Conservation (phyloP, 768 basidiomycete species). For the Lentinula lateritia region DNA sequence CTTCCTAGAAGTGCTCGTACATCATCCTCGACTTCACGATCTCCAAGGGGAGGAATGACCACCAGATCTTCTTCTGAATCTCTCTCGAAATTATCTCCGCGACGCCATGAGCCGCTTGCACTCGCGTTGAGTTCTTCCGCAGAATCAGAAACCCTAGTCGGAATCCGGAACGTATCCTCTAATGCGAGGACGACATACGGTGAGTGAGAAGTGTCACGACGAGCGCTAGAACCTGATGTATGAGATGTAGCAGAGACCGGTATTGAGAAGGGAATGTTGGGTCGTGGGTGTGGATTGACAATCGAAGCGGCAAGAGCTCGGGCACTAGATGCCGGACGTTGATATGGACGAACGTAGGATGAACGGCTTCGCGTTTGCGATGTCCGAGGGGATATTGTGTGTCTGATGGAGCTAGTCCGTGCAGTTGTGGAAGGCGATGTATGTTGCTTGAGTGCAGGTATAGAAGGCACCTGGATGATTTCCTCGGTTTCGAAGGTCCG, state of each 20-base stretch:
- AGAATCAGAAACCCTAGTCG: conserved; percentile 13
- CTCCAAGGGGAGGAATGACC: conserved; percentile 52
- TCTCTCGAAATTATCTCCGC: conserved; percentile 7
- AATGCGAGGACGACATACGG: conserved; percentile 42
- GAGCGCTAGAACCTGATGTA: not conserved
- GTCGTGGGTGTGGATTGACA: not conserved
- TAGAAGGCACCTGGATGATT: conserved; percentile 35
- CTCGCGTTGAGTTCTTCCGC: not conserved
- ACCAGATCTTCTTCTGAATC: conserved; percentile 41
- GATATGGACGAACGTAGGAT: not conserved
- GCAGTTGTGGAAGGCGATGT: conserved; percentile 5
- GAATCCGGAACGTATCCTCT: conserved; percentile 56
- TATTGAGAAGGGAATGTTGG: not conserved
- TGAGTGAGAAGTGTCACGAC: conserved; percentile 7
- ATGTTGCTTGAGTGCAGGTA: conserved; percentile 1
- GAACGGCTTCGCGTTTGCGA: not conserved
- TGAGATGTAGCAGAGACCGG: not conserved
- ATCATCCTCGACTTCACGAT: conserved; percentile 49
- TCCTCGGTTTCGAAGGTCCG: conserved; percentile 79
- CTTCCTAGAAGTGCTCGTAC: conserved; percentile 49
- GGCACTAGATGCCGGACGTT: not conserved
- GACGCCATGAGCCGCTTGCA: conserved; percentile 7
- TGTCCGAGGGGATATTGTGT: conserved; percentile 3
- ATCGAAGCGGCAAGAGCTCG: conserved; percentile 1
- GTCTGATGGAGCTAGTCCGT: conserved; percentile 5